Conservation (phyloP, 306 rosid genomes). For the Cucumis hystrix region DNA sequence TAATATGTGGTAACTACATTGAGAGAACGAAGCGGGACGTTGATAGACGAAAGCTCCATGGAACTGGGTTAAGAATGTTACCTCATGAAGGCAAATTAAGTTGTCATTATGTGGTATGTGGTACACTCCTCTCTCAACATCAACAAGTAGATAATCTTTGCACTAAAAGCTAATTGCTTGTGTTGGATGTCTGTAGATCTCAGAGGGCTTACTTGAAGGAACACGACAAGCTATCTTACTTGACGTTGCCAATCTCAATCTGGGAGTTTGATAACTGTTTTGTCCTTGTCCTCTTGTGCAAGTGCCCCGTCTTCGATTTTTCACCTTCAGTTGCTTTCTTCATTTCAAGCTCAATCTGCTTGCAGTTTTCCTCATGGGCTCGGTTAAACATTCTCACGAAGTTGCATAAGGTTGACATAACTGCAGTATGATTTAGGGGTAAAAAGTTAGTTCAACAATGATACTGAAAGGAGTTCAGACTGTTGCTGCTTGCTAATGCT, state of each 20-base stretch:
- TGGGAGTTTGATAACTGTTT: slow-evolving; percentile 16
- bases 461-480: neutral
- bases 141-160: neutral
- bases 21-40: neutral
- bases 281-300: neutral
- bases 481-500: neutral
- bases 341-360: slow-evolving; percentile 44
- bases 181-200: neutral
- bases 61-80: neutral
- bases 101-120: neutral
- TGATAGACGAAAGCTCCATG: neutral
- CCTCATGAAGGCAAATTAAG: neutral
- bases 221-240: slow-evolving; percentile 11
- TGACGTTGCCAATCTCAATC: slow-evolving; percentile 36
- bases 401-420: slow-evolving; percentile 60
- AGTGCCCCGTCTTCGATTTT: slow-evolving; percentile 25
- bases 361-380: slow-evolving; percentile 58
- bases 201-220: neutral
- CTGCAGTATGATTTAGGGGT: slow-evolving; percentile 25
- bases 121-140: neutral
- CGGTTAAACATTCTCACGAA: slow-evolving; percentile 64
- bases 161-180: neutral
- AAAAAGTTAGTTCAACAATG: neutral
- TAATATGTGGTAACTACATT: neutral
- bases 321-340: slow-evolving; percentile 52